Evolutionary conservation across 2,329 filamentous ascomycete genomes (phyloP), one percentile per base, ranked within the genome.

Genomic region (Passalora sequoiae): DNA sequence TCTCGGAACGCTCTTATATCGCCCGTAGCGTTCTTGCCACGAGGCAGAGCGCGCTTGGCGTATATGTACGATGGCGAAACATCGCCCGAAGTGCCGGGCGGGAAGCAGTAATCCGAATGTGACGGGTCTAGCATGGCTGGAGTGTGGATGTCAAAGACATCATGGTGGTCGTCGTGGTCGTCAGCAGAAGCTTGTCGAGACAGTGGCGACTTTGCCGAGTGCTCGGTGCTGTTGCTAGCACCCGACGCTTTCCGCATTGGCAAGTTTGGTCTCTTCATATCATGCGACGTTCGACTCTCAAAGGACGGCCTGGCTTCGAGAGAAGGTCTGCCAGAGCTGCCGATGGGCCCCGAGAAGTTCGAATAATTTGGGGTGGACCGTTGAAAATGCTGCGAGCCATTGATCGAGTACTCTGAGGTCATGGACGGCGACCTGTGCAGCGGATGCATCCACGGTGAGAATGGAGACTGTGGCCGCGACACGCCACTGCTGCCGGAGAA

Each of bases 341-440:
- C 96, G 48, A 94, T 69, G 0, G 92, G 92, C 31, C 92, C 78
- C 1, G 92, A 97, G 64, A 97, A 97, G 66, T 98, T 97, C 68
- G 85, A 46, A 31, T 45, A 52, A 30, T 43, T 47, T 12, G 46
- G 33, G 25, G 40, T 38, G 9, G 50, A 47, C 22, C 49, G 43
- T 20, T 50, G 50, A 16, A 43, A 28, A 25, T 53, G 44, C 21
- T 53, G 50, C 13, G 66, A 68, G 9, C 77, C 73, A 36, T 69
- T 75, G 32, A 76, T 75, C 2, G 89, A 94, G 38, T 79, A 78
- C 49, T 95, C 87, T 1, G 91, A 97, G 49, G 81, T 82, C 27
- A 87, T 76, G 0, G 92, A 97, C 2, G 89, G 88, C 1, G 89
- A 94, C 58, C 89, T 78, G 46, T 81, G 78, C 56, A 83, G 77